Evolutionary conservation across 106 monocot species (phyloP).

Genomic region (Dioscorea alata): DNA sequence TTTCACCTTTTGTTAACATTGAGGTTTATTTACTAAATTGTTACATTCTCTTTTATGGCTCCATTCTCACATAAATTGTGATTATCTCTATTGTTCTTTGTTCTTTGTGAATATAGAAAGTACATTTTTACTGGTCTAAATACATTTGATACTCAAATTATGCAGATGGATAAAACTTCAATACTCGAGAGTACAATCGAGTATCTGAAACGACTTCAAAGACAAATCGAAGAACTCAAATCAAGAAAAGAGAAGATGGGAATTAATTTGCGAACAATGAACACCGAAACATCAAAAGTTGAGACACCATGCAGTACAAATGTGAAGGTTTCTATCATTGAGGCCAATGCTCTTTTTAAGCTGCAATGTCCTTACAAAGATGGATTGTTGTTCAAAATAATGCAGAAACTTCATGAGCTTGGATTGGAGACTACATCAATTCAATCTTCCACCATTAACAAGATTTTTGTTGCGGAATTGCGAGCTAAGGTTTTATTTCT

Average conservation of each 20-base stretch:
- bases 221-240: conserved; percentile 59
- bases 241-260: conserved; percentile 16
- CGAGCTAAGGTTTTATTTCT: conserved; percentile 47
- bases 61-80: no score
- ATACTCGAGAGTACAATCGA: conserved; percentile 81
- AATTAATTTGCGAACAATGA: neutral
- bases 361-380: conserved; percentile 56
- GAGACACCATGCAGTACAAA: conserved; percentile 1
- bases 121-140: no score
- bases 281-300: conserved; percentile 4
- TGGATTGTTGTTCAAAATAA: conserved; percentile 47
- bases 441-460: conserved; percentile 28
- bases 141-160: neutral
- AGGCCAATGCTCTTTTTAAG: conserved; percentile 52
- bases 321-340: conserved; percentile 73
- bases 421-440: conserved; percentile 42
- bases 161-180: conserved; percentile 87
- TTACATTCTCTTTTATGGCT: no score
- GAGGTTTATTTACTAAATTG: no score
- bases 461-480: conserved; percentile 38
- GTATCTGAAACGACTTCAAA: conserved; percentile 60
- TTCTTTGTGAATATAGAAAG: no score
- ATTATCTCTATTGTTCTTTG: no score
- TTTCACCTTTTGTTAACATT: no score
- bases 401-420: conserved; percentile 51